Conservation (phyloP, 192 early-diverging fungal genomes). For the Helicostylum pulchrum region DNA sequence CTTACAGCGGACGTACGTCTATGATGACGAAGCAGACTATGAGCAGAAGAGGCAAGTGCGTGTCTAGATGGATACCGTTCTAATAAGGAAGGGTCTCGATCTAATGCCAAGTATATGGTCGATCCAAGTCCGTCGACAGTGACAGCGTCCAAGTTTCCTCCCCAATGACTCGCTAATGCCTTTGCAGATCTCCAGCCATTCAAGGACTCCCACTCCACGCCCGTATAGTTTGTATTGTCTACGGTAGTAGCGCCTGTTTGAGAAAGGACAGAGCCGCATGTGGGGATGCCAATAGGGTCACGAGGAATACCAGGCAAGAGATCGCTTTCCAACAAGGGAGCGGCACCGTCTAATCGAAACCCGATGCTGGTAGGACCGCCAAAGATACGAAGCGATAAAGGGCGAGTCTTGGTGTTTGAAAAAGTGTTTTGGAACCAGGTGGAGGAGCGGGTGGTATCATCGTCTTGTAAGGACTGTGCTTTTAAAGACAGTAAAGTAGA, state of each 20-base stretch:
- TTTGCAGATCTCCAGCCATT: slow-evolving; percentile 23
- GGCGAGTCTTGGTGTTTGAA: neutral
- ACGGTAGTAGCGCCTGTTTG: slow-evolving; percentile 8
- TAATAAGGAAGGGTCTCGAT: slow-evolving; percentile 20
- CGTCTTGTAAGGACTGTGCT: slow-evolving; percentile 6
- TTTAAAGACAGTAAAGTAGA: slow-evolving; percentile 5
- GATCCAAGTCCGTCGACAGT: slow-evolving; percentile 22
- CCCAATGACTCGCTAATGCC: slow-evolving; percentile 18
- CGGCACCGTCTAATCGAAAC: slow-evolving; percentile 12
- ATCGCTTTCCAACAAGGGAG: slow-evolving; percentile 14
- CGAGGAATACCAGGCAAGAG: slow-evolving; percentile 22
- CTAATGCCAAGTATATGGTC: slow-evolving; percentile 30
- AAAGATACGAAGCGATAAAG: slow-evolving; percentile 16
- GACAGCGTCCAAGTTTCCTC: slow-evolving; percentile 23
- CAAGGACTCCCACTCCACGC: slow-evolving; percentile 14
- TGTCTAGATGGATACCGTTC: slow-evolving; percentile 19
- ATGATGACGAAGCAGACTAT: slow-evolving; percentile 17
- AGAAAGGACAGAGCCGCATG: slow-evolving; percentile 12
- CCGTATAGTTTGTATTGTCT: slow-evolving; percentile 7
- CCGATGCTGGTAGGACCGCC: slow-evolving; percentile 28
- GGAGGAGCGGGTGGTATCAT: neutral
- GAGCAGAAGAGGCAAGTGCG: slow-evolving; percentile 6
- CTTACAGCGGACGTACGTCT: slow-evolving; percentile 11
- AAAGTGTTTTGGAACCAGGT: slow-evolving; percentile 4
- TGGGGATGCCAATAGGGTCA: slow-evolving; percentile 24